A percentile compares a stretch with the other conserved stretches of the same genome.
These are phyloP conservation scores for Entomortierella lignicola DNA, from an alignment of 192 early-diverging fungal genomes.

Conservation along the genomic window DNA sequence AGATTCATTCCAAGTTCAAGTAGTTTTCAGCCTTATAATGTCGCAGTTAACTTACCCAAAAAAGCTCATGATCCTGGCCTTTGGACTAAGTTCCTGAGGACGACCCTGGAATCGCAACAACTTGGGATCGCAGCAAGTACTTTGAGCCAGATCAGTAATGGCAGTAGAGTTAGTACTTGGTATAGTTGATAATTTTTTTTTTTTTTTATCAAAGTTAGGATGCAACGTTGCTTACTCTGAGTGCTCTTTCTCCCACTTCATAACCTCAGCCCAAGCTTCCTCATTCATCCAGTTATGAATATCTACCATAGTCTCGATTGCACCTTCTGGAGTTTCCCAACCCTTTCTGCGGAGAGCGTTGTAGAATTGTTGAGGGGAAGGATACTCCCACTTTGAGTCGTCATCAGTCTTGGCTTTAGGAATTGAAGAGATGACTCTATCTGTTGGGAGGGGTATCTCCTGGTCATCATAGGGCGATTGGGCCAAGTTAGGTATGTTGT, in stretches of 20 bases:
- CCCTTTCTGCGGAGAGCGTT: slow-evolving; percentile 88
- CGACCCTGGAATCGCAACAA: slow-evolving; percentile 88
- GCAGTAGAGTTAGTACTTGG: neutral
- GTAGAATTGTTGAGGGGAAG: slow-evolving; percentile 92
- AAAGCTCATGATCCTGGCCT: slow-evolving; percentile 71
- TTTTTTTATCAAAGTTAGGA: neutral
- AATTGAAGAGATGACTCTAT: slow-evolving; percentile 86
- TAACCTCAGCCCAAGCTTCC: slow-evolving; percentile 92
- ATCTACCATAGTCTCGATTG: slow-evolving; percentile 92
- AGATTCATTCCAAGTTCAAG: slow-evolving; percentile 5
- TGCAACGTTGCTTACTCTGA: slow-evolving; percentile 59
- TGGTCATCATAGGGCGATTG: slow-evolving; percentile 79
- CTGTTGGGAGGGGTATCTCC: slow-evolving; percentile 76
- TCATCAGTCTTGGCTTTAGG: slow-evolving; percentile 67
- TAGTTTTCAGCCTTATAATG: neutral
- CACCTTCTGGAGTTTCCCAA: slow-evolving; percentile 85
- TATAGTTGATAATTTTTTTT: no score
- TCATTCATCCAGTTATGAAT: slow-evolving; percentile 99
- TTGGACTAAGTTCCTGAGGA: slow-evolving; percentile 81
- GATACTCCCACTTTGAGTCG: slow-evolving; percentile 82
- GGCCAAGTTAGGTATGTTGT: slow-evolving; percentile 90
- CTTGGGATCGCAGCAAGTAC: slow-evolving; percentile 65
- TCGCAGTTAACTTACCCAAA: slow-evolving; percentile 67
- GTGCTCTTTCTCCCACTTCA: slow-evolving; percentile 88
- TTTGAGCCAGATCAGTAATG: slow-evolving; percentile 1